A percentile compares a stretch with the other conserved stretches of the same genome.
phyloP scores from a whole-genome alignment of 495 filamentous ascomycete genomes.

The Penicillium soppii region DNA sequence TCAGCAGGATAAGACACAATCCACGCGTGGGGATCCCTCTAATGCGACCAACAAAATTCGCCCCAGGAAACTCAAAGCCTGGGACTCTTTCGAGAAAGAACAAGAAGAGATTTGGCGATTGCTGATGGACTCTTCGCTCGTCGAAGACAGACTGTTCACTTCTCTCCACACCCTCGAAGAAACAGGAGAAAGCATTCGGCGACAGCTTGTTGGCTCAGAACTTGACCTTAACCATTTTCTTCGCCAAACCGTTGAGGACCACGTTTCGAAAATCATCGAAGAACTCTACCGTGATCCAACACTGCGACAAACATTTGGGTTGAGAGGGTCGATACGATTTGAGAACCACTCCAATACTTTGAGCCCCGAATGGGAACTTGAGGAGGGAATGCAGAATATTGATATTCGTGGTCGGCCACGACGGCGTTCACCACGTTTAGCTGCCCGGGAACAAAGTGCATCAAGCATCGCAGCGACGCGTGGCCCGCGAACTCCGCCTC shows the following conservation, averaged over 20 bases:
- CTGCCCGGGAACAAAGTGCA: background rate
- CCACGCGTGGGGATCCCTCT: constrained; percentile 12
- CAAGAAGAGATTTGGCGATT: constrained; percentile 10
- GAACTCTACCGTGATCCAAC: constrained; percentile 4
- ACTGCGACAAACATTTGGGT: constrained; percentile 5
- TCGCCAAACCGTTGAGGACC: constrained; percentile 6
- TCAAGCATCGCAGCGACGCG: background rate
- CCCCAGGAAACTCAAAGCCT: constrained; percentile 9
- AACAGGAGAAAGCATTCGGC: constrained; percentile 4
- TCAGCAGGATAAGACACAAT: constrained; percentile 9
- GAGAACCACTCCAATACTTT: constrained; percentile 16
- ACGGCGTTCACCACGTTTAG: constrained; percentile 4
- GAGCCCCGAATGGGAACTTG: background rate
- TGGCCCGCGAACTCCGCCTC: background rate
- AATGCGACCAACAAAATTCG: constrained; percentile 15
- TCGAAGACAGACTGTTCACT: constrained; percentile 8
- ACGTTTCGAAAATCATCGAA: constrained; percentile 8
- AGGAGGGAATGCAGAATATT: background rate
- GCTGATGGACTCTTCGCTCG: constrained; percentile 11
- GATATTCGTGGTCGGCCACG: background rate
- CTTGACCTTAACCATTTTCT: constrained; percentile 8
- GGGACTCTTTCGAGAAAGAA: constrained; percentile 6
- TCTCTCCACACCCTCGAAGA: constrained; percentile 3
- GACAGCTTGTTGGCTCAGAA: constrained; percentile 6
- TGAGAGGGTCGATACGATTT: constrained; percentile 7